Evolutionary conservation across 2,329 filamentous ascomycete species (phyloP).

Genomic region (Exophiala dermatitidis): DNA sequence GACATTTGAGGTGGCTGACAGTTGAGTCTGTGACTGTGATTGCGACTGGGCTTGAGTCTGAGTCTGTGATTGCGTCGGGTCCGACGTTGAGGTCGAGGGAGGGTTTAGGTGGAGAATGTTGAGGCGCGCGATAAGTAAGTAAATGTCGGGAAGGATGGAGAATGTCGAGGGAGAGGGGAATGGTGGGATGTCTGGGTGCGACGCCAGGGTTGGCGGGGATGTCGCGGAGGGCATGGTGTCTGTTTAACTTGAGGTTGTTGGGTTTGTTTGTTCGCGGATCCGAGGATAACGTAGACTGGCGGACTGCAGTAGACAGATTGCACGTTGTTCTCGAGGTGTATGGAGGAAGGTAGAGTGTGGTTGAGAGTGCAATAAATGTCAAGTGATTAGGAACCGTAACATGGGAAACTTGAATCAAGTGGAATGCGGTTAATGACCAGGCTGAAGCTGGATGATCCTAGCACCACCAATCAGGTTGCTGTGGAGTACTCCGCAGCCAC

Average conservation of each 20-base stretch:
- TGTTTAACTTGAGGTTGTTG: not conserved
- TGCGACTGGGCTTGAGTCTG: constrained; percentile 10
- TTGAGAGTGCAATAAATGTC: not conserved
- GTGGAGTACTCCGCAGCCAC: not conserved
- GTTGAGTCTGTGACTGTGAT: not conserved
- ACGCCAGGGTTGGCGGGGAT: not conserved
- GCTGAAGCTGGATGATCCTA: too few relatives aligned
- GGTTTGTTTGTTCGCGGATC: not conserved
- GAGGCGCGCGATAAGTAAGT: constrained; percentile 68
- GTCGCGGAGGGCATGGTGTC: constrained; percentile 13
- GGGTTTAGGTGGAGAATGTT: constrained; percentile 11
- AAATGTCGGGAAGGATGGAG: constrained; percentile 76
- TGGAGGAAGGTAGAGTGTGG: not conserved
- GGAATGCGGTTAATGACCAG: too few relatives aligned
- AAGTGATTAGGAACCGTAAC: too few relatives aligned
- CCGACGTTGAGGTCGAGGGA: not conserved
- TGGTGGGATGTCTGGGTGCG: constrained; percentile 30
- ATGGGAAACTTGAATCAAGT: too few relatives aligned
- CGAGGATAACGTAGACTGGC: not conserved
- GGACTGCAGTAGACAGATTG: too few relatives aligned
- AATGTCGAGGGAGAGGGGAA: constrained; percentile 74
- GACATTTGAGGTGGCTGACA: not conserved
- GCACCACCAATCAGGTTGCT: too few relatives aligned
- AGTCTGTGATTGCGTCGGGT: not conserved
- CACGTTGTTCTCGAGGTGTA: too few relatives aligned